Conservation (phyloP, 306 rosid species). For the Psophocarpus tetragonolobus region DNA sequence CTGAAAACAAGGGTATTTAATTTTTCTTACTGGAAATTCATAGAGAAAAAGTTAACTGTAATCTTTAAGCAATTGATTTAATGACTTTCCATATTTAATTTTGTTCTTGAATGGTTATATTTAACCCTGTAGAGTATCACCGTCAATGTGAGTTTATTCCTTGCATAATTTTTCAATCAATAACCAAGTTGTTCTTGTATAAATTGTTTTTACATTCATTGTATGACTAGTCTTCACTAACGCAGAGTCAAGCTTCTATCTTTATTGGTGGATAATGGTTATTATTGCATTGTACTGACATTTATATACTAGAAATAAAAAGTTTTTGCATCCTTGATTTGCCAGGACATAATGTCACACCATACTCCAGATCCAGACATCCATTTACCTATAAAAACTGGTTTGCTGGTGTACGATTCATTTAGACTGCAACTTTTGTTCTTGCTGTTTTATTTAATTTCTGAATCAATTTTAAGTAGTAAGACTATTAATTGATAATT, state of each 20-base stretch:
- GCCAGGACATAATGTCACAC: neutral
- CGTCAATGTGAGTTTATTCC: neutral
- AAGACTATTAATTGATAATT: neutral
- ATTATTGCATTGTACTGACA: neutral
- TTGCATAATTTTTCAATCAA: neutral
- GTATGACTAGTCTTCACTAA: neutral
- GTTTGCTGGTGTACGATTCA: neutral
- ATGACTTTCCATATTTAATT: neutral
- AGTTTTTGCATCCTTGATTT: neutral
- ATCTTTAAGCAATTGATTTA: neutral
- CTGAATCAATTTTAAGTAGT: neutral
- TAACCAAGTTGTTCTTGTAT: neutral
- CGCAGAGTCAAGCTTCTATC: neutral
- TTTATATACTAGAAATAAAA: neutral
- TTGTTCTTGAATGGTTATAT: slow-evolving; percentile 1
- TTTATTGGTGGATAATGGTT: neutral
- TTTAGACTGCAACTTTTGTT: neutral
- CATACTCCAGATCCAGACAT: neutral
- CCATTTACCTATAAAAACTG: slow-evolving; percentile 2
- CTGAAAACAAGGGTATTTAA: slow-evolving; percentile 2
- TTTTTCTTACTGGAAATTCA: neutral
- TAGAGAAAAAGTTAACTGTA: neutral
- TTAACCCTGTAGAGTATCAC: neutral
- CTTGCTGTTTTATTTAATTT: neutral
- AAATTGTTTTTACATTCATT: neutral